A percentile compares a stretch with the other conserved stretches of the same genome.
These are phyloP conservation scores for Ophiocytium majus DNA, from an alignment of 352 stramenopile species.

Conservation along the genomic window DNA sequence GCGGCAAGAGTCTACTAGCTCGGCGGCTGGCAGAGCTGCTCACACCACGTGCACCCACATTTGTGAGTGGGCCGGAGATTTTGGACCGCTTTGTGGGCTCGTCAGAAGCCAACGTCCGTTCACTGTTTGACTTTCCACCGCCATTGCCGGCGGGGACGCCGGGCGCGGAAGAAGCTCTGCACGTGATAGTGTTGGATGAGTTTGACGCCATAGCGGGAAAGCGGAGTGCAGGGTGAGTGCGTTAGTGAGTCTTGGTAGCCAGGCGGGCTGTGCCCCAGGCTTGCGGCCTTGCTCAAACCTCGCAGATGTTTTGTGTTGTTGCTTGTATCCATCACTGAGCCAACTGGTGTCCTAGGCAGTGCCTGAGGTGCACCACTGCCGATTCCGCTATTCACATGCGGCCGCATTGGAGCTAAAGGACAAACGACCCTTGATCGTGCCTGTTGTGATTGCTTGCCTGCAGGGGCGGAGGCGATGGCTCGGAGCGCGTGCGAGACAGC, in stretches of 20 bases:
- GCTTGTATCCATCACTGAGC: too few species aligned
- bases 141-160: constrained; percentile 23
- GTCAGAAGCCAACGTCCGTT: constrained; percentile 73
- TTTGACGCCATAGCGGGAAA: constrained; percentile 54
- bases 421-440: too few species aligned
- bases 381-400: too few species aligned
- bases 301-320: too few species aligned
- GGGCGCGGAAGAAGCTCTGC: constrained; percentile 31
- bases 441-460: too few species aligned
- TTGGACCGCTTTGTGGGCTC: constrained; percentile 97
- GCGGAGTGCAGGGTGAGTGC: constrained; percentile 29
- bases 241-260: too few species aligned
- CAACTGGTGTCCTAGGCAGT: too few species aligned
- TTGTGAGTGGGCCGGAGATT: constrained; percentile 93
- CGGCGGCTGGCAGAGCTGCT: constrained; percentile 83
- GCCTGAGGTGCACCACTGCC: too few species aligned
- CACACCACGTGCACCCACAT: constrained; percentile 97
- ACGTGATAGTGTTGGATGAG: constrained; percentile 55
- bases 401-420: too few species aligned
- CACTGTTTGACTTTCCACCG: constrained; percentile 52
- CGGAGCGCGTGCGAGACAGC: constrained; percentile 51
- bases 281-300: too few species aligned
- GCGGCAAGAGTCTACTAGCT: constrained; percentile 92
- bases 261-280: too few species aligned
- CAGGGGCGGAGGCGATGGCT: constrained; percentile 46